A percentile compares a stretch with the other conserved stretches of the same genome.
Evolutionary conservation across 345 rosid species (phyloP).

Genomic region (Ceriops tagal): DNA sequence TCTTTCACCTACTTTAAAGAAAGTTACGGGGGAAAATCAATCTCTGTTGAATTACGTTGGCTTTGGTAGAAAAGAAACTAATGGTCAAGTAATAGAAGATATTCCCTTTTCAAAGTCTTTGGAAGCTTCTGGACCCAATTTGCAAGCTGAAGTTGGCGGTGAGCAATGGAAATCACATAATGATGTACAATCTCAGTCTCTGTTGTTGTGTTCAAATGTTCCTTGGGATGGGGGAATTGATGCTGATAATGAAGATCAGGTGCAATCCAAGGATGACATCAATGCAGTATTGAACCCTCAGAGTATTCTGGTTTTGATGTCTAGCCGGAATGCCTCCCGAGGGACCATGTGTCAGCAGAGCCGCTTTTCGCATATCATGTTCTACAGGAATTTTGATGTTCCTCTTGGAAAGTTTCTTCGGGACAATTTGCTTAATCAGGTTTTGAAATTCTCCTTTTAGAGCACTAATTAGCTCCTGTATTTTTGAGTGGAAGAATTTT

Average conservation of each 20-base stretch:
- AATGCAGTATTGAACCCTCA: slow-evolving; percentile 49
- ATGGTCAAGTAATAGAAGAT: slow-evolving; percentile 32
- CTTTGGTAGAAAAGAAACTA: slow-evolving; percentile 30
- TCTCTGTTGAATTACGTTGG: slow-evolving; percentile 63
- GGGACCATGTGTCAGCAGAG: slow-evolving; percentile 84
- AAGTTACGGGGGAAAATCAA: slow-evolving; percentile 45
- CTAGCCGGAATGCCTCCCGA: slow-evolving; percentile 58
- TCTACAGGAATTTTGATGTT: slow-evolving; percentile 80
- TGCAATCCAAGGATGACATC: slow-evolving; percentile 38
- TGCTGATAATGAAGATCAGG: slow-evolving; percentile 26
- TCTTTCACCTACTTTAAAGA: slow-evolving; percentile 70
- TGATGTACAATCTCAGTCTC: slow-evolving; percentile 34
- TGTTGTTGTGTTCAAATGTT: slow-evolving; percentile 29
- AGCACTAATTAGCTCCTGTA: not conserved
- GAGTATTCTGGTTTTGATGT: slow-evolving; percentile 90
- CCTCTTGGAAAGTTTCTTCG: slow-evolving; percentile 85
- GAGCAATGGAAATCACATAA: slow-evolving; percentile 34
- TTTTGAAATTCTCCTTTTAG: slow-evolving; percentile 23
- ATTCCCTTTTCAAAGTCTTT: slow-evolving; percentile 43
- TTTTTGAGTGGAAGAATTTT: not conserved
- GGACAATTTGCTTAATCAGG: slow-evolving; percentile 82
- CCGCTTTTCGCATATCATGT: slow-evolving; percentile 89
- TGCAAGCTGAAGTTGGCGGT: slow-evolving; percentile 29
- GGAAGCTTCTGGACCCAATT: slow-evolving; percentile 32
- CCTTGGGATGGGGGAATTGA: slow-evolving; percentile 25